These are phyloP conservation scores for Flaveria linearis DNA, from an alignment of 129 eudicot genomes.

Conservation along the genomic window DNA sequence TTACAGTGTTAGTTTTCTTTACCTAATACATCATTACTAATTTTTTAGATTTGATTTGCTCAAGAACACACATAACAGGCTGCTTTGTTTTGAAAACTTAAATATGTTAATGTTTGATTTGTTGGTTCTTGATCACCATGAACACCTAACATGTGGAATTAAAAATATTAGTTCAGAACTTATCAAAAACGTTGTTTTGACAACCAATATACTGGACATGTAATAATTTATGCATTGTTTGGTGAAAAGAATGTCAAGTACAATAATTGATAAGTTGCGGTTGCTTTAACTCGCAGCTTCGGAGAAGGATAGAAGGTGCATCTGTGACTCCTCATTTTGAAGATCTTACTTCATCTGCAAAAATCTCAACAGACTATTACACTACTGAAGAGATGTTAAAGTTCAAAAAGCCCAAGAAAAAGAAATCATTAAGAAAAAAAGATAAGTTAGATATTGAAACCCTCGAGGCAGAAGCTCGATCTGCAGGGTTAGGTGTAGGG, in stretches of 20 bases:
- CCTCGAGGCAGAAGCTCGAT: conserved; percentile 90
- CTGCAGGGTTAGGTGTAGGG: conserved; percentile 76
- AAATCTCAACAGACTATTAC: conserved; percentile 70
- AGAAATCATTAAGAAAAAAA: conserved; percentile 89
- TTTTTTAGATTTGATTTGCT: not conserved
- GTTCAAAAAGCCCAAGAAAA: conserved; percentile 94
- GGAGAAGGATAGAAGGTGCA: conserved; percentile 74
- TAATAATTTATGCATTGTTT: not conserved
- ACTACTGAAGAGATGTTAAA: conserved; percentile 86
- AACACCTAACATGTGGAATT: not conserved
- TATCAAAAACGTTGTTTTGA: not conserved
- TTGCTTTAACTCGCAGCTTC: conserved; percentile 54
- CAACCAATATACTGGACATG: not conserved
- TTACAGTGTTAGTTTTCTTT: not conserved
- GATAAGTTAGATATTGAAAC: conserved; percentile 84
- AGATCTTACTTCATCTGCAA: conserved; percentile 61
- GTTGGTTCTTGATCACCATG: conserved; percentile 1
- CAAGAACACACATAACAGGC: not conserved
- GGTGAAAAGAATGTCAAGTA: not conserved
- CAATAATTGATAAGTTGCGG: not conserved
- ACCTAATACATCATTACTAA: not conserved
- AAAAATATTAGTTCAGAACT: not conserved
- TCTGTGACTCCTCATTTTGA: conserved; percentile 50
- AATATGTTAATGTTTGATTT: not conserved
- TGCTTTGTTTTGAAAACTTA: not conserved